Evolutionary conservation across 1,139 yeast species (phyloP), one percentile per base, ranked within the genome.

Genomic region (Hyphopichia burtonii): DNA sequence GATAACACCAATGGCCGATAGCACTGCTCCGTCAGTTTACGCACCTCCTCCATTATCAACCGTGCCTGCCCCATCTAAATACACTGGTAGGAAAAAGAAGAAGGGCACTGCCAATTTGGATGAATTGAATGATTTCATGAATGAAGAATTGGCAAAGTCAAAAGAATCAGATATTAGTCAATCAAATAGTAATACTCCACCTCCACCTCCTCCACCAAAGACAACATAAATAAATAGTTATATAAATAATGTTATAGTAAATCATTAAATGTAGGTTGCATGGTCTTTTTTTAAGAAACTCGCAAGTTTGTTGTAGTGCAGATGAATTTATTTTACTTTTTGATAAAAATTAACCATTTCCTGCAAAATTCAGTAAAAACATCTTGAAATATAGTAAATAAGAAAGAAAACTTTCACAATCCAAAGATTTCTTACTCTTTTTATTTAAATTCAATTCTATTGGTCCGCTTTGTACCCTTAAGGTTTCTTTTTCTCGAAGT

Each of bases 111-210:
- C 52, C 14, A 59, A 61, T 3, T 41, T 56, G 23, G 62, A 55
- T 31, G 74, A 61, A 3, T 56, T 73, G 40, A 65, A 58, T 38
- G 74, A 67, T 39, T 70, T 66, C 44, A 71, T 73, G 77, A 69
- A 72, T 46, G 77, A 72, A 50, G 78, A 73, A 46, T 59, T 73
- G 41, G 68, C 65, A 34, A 72, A 66, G 45, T 72, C 78, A 2
- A 71, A 71, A 43, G 66, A 67, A 39, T 40, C 53, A 41, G 78
- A 72, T 38, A 47, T 50, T n/a, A 39, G 44, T 1, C 41, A 15
- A 31, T 34, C 9, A n/a, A 15, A 28, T 12, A 25, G 42, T 3
- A 43, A 38, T 18, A 44, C 44, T 2, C 59, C 62, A 9, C 68
- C 71, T 3, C 72, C 74, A 3, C 72, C 74, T 7, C 66, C 68